Percentiles rank a stretch among this genome's conserved stretches.
These are phyloP conservation scores for Fusarium circinatum DNA, from an alignment of 2,329 filamentous ascomycete genomes.

Conservation along the genomic window DNA sequence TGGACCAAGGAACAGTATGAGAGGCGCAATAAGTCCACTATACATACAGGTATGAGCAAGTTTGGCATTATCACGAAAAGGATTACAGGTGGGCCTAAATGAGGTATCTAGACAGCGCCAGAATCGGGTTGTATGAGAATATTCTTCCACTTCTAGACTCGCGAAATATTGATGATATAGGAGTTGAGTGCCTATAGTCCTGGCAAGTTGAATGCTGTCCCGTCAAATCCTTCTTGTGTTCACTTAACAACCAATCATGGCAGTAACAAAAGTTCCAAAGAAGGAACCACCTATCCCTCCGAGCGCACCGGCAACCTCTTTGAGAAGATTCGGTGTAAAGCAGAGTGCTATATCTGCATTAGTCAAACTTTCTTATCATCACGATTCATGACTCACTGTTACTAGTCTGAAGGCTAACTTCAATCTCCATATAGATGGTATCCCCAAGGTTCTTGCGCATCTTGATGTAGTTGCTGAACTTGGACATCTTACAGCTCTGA, in stretches of 20 bases:
- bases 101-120: neutral
- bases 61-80: neutral
- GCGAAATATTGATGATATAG: fast-evolving
- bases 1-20: neutral
- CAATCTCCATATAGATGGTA: neutral
- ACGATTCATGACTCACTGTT: neutral
- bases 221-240: fast-evolving
- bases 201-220: neutral
- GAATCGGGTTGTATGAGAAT: neutral
- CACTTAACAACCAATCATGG: neutral
- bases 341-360: neutral
- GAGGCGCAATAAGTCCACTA: fast-evolving
- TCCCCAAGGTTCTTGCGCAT: neutral
- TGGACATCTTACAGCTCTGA: neutral
- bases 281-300: neutral
- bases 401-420: neutral
- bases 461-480: neutral
- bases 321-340: neutral
- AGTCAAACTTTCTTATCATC: neutral
- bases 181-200: neutral
- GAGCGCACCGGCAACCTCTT: neutral
- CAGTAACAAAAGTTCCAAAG: neutral
- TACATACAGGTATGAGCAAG: neutral
- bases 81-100: fast-evolving
- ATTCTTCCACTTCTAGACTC: neutral